Evolutionary conservation across 2,329 filamentous ascomycete species (phyloP).

Genomic region (Aspergillus sp.): DNA sequence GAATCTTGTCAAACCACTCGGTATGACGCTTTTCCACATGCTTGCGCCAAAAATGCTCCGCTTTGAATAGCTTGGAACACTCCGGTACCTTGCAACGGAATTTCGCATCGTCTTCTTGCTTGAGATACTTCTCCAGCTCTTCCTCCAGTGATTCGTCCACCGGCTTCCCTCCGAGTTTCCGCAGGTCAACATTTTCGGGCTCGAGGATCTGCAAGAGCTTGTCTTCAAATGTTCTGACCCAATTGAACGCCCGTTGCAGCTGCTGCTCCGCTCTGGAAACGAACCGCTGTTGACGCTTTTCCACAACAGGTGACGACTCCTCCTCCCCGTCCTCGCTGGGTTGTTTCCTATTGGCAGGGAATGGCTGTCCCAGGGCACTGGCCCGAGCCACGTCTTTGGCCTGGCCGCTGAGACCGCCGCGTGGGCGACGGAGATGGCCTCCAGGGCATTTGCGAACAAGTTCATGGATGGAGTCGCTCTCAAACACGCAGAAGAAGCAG

Average conservation of each 20-base stretch:
- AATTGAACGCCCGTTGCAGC: constrained; percentile 89
- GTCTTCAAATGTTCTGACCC: constrained; percentile 98
- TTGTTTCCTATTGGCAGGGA: constrained; percentile 71
- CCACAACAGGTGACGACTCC: constrained; percentile 55
- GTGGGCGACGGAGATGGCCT: constrained; percentile 86
- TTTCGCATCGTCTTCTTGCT: constrained; percentile 96
- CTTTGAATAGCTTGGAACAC: constrained; percentile 94
- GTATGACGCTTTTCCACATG: constrained; percentile 92
- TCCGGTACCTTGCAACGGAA: constrained; percentile 95
- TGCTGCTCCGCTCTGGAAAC: constrained; percentile 78
- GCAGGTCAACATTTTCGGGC: constrained; percentile 74
- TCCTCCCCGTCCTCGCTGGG: constrained; percentile 55
- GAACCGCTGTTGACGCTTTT: constrained; percentile 63
- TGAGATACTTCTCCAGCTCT: constrained; percentile 77
- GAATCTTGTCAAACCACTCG: constrained; percentile 74
- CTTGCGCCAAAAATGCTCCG: constrained; percentile 94
- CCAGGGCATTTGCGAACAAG: constrained; percentile 91
- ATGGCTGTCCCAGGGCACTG: constrained; percentile 71
- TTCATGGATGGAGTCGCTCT: constrained; percentile 94
- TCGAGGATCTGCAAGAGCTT: constrained; percentile 90
- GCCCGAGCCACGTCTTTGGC: constrained; percentile 79
- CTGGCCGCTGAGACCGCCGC: constrained; percentile 71
- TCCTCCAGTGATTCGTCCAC: constrained; percentile 79
- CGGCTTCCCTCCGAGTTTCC: constrained; percentile 81
- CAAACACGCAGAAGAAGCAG: constrained; percentile 99